Base-by-base conservation (phyloP, 1,284 basidiomycete genomes). In the Exobasidium cylindrosporum region DNA sequence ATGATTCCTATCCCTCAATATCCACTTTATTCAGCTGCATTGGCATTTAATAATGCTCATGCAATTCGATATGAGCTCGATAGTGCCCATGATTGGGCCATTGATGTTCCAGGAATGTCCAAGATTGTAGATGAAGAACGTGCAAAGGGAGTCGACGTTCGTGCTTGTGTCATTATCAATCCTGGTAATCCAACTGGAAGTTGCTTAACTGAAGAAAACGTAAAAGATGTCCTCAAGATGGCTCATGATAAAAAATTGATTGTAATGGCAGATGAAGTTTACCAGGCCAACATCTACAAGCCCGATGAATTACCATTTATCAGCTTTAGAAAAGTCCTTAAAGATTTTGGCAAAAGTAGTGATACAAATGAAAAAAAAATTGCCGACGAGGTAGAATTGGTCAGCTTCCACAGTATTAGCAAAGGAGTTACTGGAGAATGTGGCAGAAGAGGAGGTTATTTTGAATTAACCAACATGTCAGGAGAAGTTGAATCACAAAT, bases 1-100 rank as follows among this genome's bases (percentile, higher is more conserved):
- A 85, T 95, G 65, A 97, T 98, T 76, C 95, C 95, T 26, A 97
- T 98, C 68, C 95, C 95, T 1, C 95, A 98, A 83, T 98, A 98
- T 80, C 95, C 95, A 0, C 85, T 98, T 17, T 97, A 97, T 82
- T 96, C 93, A 49, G 95, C 95, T 24, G 89, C 93, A 0, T 87
- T 98, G 55, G 90, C 94, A 0, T 88, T 93, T 74, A 87, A 87
- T 81, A 84, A 85, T 53, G 93, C 93, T 24, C 83, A 86, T n/a
- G 83, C 91, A 0, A 83, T 97, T 45, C 89, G 91, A 0, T 98
- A 98, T 83, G 87, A 90, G 80, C 88, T 98, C 40, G 87, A 93
- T 67, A 92, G 96, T 78, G 77, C 85, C 0, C 83, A 86, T 3
- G 88, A 84, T 49, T 98, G 96, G 95, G 87, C 88, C 17, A 90